Evolutionary conservation across 768 basidiomycete genomes (phyloP).

Genomic region (Termitomyces sp.): DNA sequence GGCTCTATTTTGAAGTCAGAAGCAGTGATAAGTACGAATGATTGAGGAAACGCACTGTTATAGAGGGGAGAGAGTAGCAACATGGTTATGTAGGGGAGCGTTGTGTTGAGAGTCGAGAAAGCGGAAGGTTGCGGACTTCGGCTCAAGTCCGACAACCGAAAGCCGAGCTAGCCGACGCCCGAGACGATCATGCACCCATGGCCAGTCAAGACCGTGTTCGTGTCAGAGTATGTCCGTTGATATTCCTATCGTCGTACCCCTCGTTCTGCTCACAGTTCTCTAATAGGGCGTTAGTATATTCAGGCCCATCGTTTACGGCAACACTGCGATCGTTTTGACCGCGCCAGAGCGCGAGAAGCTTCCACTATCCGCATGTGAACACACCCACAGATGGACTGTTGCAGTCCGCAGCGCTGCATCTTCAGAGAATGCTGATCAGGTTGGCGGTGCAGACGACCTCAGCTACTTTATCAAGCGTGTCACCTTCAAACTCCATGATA

Average conservation of each 20-base stretch:
- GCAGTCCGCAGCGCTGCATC: conserved; percentile 88
- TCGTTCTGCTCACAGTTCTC: conserved; percentile 11
- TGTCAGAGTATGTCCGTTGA: conserved; percentile 56
- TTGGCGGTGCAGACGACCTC: conserved; percentile 88
- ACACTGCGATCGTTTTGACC: conserved; percentile 77
- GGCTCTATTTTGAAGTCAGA: conserved; percentile 36
- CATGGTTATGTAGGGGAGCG: conserved; percentile 30
- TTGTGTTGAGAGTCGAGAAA: conserved; percentile 16
- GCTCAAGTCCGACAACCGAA: conserved; percentile 22
- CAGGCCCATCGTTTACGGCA: conserved; percentile 94
- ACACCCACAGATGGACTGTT: conserved; percentile 96
- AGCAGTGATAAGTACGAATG: neutral
- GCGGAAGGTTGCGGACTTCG: conserved; percentile 42
- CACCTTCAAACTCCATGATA: conserved; percentile 96
- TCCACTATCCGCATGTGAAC: conserved; percentile 51
- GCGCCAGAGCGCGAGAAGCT: conserved; percentile 56
- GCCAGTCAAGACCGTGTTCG: conserved; percentile 62
- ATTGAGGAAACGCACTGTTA: conserved; percentile 45
- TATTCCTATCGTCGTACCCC: conserved; percentile 7
- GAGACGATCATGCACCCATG: conserved; percentile 30
- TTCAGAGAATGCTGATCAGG: conserved; percentile 61
- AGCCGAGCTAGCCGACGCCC: conserved; percentile 28
- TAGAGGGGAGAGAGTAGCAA: conserved; percentile 51
- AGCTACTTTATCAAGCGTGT: conserved; percentile 93
- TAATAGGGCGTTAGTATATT: conserved; percentile 78